Percentiles rank a stretch among this genome's conserved stretches.
These are phyloP conservation scores for Penicillium parvum DNA, from an alignment of 495 filamentous ascomycete genomes.

Conservation along the genomic window DNA sequence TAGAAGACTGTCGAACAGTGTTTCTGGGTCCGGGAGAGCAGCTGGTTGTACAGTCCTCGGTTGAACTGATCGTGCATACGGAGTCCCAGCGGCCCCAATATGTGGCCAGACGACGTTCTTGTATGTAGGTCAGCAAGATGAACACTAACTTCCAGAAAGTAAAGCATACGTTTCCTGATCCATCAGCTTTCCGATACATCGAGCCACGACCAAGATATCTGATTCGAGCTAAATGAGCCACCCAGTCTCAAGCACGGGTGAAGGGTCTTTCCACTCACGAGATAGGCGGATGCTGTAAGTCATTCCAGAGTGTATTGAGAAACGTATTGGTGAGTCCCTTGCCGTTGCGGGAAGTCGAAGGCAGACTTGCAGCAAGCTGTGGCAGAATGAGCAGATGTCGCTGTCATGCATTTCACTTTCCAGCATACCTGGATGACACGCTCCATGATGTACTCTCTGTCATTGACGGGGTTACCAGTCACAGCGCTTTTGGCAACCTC, in stretches of 20 bases:
- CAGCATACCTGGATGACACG: constrained; percentile 42
- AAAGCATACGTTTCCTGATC: constrained; percentile 56
- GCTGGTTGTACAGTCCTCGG: constrained; percentile 59
- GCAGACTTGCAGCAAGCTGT: constrained; percentile 42
- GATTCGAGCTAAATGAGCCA: too few species aligned
- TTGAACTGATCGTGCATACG: constrained; percentile 71
- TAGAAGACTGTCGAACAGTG: constrained; percentile 75
- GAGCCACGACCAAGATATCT: constrained; percentile 51
- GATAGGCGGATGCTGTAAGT: constrained; percentile 63
- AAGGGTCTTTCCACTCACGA: constrained; percentile 42
- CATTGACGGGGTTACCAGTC: constrained; percentile 79
- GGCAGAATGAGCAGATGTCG: constrained; percentile 3
- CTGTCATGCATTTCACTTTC: neutral
- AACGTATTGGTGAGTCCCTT: constrained; percentile 55
- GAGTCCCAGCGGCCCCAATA: constrained; percentile 57
- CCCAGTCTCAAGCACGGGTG: too few species aligned
- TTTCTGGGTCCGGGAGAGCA: constrained; percentile 66
- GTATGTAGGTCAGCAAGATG: neutral
- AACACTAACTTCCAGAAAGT: neutral
- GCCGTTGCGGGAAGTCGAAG: constrained; percentile 50
- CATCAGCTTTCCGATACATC: constrained; percentile 64
- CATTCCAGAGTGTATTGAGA: constrained; percentile 61
- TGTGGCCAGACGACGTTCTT: constrained; percentile 58
- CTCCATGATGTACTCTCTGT: constrained; percentile 65
- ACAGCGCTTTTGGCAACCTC: constrained; percentile 59